Evolutionary conservation across 169 alveolate genomes (phyloP), one percentile per base, ranked within the genome.

Genomic region (Prorocentrum cordatum): DNA sequence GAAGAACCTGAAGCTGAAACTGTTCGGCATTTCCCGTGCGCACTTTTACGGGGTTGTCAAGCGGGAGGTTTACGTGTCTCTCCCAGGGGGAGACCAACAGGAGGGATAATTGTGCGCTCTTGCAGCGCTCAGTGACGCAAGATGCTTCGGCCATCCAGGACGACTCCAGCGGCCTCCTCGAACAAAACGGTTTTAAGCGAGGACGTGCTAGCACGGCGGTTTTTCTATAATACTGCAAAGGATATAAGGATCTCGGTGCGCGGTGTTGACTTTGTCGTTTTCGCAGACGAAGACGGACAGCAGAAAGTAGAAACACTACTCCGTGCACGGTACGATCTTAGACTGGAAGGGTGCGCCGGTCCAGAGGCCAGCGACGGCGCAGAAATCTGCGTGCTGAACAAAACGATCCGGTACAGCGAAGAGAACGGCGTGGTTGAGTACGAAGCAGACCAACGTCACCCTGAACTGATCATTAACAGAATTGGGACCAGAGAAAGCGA

Each of bases 361-460:
- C 61, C 59, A 6, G 80, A 24, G 0, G 36, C 42, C 16, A 33
- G n/a, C 22, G 61, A n/a, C 0, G 62, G 16, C 24, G 2, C 2
- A 1, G 24, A 6, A 10, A 4, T 45, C 16, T 22, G 33, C 5
- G 68, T 75, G 3, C 27, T 75, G 59, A 32, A 50, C 29, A 22
- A 71, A 4, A 27, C 33, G 38, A 0, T 75, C 9, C 5, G 2
- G 38, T 47, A 2, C n/a, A 32, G n/a, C 72, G 32, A 47, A 29
- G 16, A 27, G 24, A n/a, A 35, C 22, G 71, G 70, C 20, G 16
- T 4, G 1, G 6, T 54, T 9, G 18, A 7, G 42, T 35, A 31
- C 18, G 86, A 47, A 18, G 86, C 86, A 22, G 86, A 75, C 42
- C 83, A 66, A 7, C 24, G 67, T 6, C 83, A 72, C 68, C 68